Evolutionary conservation across 345 rosid genomes (phyloP), one percentile per base, ranked within the genome.

Genomic region (Eucalyptus pauciflora): DNA sequence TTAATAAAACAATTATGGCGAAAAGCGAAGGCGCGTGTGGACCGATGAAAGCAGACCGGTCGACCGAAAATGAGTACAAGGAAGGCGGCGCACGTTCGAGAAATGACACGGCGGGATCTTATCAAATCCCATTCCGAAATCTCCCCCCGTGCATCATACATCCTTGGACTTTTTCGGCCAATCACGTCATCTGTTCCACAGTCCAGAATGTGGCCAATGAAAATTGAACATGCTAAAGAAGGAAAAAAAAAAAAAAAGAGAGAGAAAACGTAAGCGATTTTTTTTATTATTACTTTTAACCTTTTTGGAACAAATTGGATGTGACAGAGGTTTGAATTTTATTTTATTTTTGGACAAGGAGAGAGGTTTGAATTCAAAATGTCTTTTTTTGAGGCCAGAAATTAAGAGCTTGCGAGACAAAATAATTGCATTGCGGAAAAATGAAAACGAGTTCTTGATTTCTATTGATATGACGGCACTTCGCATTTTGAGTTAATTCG

Each of bases 401-500:
- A 64, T 51, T 51, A 37, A 37, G 41, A 37, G 41, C 1, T 4
- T 1, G 41, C 41, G 41, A 37, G 41, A 37, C 4, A 37, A 37
- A 37, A 37, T 37, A 2, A 7, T 18, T 51, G 43, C 6, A 43
- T 43, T 6, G 45, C 7, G 3, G 5, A 15, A 64, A 64, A 64
- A 7, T n/a, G 37, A 12, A n/a, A 64, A 14, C 3, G 37, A 7
- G 10, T 15, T 18, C 7, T 76, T 4, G 13, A 37, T 37, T 41
- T 43, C 8, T 11, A 37, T 33, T 11, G 29, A 37, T 37, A 3
- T 13, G 27, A 12, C 2, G 1, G 11, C 2, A 7, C 17, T 41
- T 11, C 4, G 2, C 4, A 15, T 76, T 20, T 20, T 41, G 15
- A 2, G 8, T 76, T 11, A 6, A 15, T 2, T 41, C 1, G 8